Conservation (phyloP, 139 green algal genomes). For the Chlorella vulgaris region DNA sequence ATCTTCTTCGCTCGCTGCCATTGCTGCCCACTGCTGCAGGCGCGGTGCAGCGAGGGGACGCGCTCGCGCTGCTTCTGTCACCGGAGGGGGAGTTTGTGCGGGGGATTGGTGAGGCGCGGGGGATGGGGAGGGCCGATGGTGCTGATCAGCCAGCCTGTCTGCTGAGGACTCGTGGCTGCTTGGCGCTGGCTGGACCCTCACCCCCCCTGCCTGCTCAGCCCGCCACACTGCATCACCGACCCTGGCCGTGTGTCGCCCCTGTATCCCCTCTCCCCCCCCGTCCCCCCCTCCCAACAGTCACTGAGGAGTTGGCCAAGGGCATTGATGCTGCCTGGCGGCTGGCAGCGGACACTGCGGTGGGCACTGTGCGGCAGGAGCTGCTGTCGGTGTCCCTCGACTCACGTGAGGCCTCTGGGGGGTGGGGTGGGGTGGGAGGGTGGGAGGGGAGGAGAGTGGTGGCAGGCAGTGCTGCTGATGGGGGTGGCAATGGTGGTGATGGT, state of each 20-base stretch:
- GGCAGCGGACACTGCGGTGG: constrained; percentile 54
- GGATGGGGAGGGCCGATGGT: too few species aligned
- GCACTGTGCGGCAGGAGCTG: constrained; percentile 9
- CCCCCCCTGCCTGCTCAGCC: too few species aligned
- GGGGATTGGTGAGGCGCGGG: constrained; percentile 51
- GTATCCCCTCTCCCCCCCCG: background rate
- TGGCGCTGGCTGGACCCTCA: too few species aligned
- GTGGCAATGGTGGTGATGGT: too few species aligned
- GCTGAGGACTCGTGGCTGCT: too few species aligned
- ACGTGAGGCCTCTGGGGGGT: too few species aligned
- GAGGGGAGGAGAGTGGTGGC: too few species aligned
- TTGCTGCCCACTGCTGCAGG: background rate
- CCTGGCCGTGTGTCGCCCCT: background rate
- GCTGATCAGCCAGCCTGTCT: too few species aligned
- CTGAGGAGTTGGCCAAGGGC: constrained; percentile 88
- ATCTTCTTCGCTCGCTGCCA: background rate
- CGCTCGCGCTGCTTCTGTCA: constrained; percentile 78
- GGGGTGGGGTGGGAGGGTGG: too few species aligned
- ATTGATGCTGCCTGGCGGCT: constrained; percentile 76
- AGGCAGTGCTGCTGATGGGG: too few species aligned
- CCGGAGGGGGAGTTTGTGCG: constrained; percentile 76
- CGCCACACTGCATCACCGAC: too few species aligned
- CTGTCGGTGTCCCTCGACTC: background rate
- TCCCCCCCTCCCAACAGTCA: constrained; percentile 35
- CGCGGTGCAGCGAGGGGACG: constrained; percentile 44